These are phyloP conservation scores for Aspergillus neoniger DNA, from an alignment of 2,329 filamentous ascomycete genomes.

Conservation along the genomic window DNA sequence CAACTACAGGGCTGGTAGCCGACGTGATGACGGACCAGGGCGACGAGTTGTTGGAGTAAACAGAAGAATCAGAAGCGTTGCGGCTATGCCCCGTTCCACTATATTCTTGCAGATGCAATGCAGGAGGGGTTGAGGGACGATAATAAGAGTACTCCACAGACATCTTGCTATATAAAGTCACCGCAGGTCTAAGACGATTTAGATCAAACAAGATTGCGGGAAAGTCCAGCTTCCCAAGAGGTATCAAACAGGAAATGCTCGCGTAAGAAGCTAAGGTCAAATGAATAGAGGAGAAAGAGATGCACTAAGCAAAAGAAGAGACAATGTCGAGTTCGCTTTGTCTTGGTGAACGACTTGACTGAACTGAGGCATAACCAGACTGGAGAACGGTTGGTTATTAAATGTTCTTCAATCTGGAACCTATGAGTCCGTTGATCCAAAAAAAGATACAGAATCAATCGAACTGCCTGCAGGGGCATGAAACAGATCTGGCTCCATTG, in stretches of 20 bases:
- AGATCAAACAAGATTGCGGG: conserved; percentile 13
- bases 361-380: conserved; percentile 20
- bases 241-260: conserved; percentile 18
- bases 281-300: conserved; percentile 21
- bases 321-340: conserved; percentile 23
- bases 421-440: conserved; percentile 28
- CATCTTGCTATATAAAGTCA: conserved; percentile 33
- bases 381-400: conserved; percentile 42
- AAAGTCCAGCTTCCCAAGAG: conserved; percentile 30
- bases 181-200: background rate
- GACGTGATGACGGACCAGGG: conserved; percentile 69
- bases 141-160: conserved; percentile 46
- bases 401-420: conserved; percentile 33
- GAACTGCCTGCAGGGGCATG: conserved; percentile 37
- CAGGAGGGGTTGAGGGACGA: conserved; percentile 49
- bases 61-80: conserved; percentile 66
- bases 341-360: conserved; percentile 17
- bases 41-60: conserved; percentile 67
- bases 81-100: conserved; percentile 54
- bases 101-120: conserved; percentile 36
- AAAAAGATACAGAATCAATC: conserved; percentile 29
- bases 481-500: conserved; percentile 43
- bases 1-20: conserved; percentile 68
- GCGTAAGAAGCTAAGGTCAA: conserved; percentile 12
- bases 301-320: conserved; percentile 21